Evolutionary conservation across 2,329 filamentous ascomycete genomes (phyloP).

Genomic region (Talaromyces sp.): DNA sequence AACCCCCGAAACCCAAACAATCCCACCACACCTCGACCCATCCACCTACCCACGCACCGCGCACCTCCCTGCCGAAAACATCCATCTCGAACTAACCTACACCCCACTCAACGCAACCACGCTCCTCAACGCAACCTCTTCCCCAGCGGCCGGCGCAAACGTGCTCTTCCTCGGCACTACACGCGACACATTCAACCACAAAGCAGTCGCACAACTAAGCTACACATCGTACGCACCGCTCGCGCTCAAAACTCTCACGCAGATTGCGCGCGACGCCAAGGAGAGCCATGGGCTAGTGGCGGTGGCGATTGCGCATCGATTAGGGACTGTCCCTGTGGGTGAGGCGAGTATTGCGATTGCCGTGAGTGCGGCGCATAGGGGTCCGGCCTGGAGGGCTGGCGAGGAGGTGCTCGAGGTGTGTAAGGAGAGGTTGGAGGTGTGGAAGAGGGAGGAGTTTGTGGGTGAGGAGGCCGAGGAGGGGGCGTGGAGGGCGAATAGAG

Average conservation of each 20-base stretch:
- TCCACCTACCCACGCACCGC: slow-evolving; percentile 36
- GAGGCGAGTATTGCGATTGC: slow-evolving; percentile 91
- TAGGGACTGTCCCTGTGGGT: slow-evolving; percentile 81
- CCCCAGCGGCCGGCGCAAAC: slow-evolving; percentile 40
- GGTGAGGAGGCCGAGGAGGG: slow-evolving; percentile 60
- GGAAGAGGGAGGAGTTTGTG: slow-evolving; percentile 88
- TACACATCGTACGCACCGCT: slow-evolving; percentile 41
- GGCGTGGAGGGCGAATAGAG: slow-evolving; percentile 83
- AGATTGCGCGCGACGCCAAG: slow-evolving; percentile 43
- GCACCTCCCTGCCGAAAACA: slow-evolving; percentile 26
- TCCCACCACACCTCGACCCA: slow-evolving; percentile 29
- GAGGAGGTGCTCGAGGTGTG: slow-evolving; percentile 85
- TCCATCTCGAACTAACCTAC: slow-evolving; percentile 41
- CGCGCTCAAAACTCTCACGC: slow-evolving; percentile 34
- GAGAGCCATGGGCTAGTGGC: slow-evolving; percentile 59
- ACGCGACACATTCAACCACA: slow-evolving; percentile 37
- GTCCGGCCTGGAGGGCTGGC: slow-evolving; percentile 79
- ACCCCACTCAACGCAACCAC: slow-evolving; percentile 29
- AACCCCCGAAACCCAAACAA: neutral
- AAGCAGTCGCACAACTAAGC: slow-evolving; percentile 39
- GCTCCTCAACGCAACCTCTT: slow-evolving; percentile 34
- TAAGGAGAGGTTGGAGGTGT: slow-evolving; percentile 86
- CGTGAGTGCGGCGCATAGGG: slow-evolving; percentile 75
- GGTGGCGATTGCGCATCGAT: slow-evolving; percentile 75
- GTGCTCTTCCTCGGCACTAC: slow-evolving; percentile 44